Conservation (phyloP, 2,329 filamentous ascomycete genomes). For the Fusarium pininemorale region DNA sequence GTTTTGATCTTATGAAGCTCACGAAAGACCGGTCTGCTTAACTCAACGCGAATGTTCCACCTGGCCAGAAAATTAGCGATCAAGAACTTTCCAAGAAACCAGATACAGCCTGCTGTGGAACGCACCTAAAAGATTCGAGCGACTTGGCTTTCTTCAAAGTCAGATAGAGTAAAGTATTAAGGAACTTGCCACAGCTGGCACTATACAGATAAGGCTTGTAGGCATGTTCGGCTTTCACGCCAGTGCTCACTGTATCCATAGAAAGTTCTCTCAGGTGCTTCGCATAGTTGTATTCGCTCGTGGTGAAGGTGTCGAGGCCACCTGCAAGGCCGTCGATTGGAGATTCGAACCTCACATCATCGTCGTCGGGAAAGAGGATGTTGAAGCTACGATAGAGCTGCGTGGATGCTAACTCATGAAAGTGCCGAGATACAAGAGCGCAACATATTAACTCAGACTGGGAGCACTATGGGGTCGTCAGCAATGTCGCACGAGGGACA, state of each 20-base stretch:
- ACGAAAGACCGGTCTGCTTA: slow-evolving; percentile 66
- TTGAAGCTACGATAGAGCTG: slow-evolving; percentile 68
- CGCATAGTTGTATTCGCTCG: slow-evolving; percentile 71
- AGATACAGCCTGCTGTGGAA: slow-evolving; percentile 6
- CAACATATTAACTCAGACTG: slow-evolving; percentile 65
- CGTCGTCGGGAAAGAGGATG: slow-evolving; percentile 69
- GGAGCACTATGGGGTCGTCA: slow-evolving; percentile 54
- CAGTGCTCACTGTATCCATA: slow-evolving; percentile 64
- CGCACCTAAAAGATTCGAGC: slow-evolving; percentile 66
- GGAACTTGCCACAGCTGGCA: slow-evolving; percentile 68
- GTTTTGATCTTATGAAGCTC: slow-evolving; percentile 63
- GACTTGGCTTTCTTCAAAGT: slow-evolving; percentile 63
- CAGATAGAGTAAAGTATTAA: slow-evolving; percentile 68
- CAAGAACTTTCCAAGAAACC: not conserved
- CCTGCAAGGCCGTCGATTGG: slow-evolving; percentile 66
- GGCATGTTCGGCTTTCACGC: slow-evolving; percentile 61
- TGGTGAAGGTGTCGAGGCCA: slow-evolving; percentile 68
- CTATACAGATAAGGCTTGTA: slow-evolving; percentile 65
- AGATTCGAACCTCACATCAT: slow-evolving; percentile 60
- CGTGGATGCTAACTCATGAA: slow-evolving; percentile 65
- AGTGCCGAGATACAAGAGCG: slow-evolving; percentile 65
- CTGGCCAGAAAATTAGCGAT: slow-evolving; percentile 44
- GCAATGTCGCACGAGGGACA: not conserved
- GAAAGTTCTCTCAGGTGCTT: slow-evolving; percentile 64
- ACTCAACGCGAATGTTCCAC: slow-evolving; percentile 72